Evolutionary conservation across 352 stramenopile species (phyloP).

Genomic region (Pythium angustatum): DNA sequence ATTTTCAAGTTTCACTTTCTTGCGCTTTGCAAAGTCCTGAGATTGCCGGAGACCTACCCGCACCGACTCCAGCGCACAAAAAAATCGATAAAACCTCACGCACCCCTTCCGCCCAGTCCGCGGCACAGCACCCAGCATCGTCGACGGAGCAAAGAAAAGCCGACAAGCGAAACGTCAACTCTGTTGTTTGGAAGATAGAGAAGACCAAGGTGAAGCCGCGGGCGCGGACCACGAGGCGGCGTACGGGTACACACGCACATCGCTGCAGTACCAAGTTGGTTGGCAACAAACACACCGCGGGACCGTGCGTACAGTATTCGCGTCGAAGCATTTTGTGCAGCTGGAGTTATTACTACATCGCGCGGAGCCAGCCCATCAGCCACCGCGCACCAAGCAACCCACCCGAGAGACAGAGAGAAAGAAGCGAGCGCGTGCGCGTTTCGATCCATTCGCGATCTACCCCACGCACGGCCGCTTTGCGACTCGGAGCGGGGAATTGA

Average conservation of each 20-base stretch:
- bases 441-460: not conserved
- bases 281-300: not conserved
- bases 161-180: constrained; percentile 29
- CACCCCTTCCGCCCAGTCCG: not conserved
- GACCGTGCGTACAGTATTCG: too few relatives aligned
- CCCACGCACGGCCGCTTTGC: not conserved
- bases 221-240: not conserved
- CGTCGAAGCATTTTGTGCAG: not conserved
- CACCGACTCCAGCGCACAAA: not conserved
- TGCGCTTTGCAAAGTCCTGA: too few relatives aligned
- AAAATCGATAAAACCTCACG: constrained; percentile 16
- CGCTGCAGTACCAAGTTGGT: too few relatives aligned
- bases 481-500: not conserved
- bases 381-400: not conserved
- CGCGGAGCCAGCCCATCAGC: not conserved
- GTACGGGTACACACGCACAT: constrained; percentile 5
- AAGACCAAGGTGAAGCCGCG: constrained; percentile 3
- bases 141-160: constrained; percentile 18
- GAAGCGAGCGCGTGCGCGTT: not conserved
- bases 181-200: constrained; percentile 10
- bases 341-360: not conserved
- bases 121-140: not conserved
- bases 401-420: not conserved
- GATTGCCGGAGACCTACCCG: too few relatives aligned
- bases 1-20: not conserved